These are phyloP conservation scores for Podospora bellae-mahoneyi DNA, from an alignment of 495 filamentous ascomycete genomes.

Conservation along the genomic window DNA sequence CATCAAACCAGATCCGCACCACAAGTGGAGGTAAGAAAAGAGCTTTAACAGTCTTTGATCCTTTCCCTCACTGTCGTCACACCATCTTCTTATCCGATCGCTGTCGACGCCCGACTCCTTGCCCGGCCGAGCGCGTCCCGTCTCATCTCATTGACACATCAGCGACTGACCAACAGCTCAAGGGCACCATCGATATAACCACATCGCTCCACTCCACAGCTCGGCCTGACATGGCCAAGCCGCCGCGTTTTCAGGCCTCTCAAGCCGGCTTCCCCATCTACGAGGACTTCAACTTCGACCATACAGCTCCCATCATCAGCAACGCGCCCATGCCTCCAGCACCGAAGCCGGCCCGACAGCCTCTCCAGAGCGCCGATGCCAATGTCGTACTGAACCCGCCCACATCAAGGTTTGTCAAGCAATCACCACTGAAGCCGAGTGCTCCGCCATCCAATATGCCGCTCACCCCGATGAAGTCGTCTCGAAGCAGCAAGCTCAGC, in stretches of 20 bases:
- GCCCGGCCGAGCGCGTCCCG: neutral
- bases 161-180: constrained; percentile 11
- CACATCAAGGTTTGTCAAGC: constrained; percentile 44
- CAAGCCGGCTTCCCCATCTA: constrained; percentile 58
- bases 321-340: constrained; percentile 52
- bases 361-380: constrained; percentile 49
- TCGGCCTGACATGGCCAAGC: constrained; percentile 42
- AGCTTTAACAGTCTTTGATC: constrained; percentile 10
- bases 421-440: constrained; percentile 56
- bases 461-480: constrained; percentile 44
- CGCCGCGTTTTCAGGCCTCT: constrained; percentile 58
- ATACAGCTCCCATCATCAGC: constrained; percentile 43
- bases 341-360: constrained; percentile 43
- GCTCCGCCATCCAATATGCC: constrained; percentile 38
- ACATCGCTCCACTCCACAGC: neutral
- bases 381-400: constrained; percentile 58
- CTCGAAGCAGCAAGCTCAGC: constrained; percentile 50
- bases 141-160: neutral
- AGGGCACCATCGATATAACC: constrained; percentile 5
- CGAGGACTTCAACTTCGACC: constrained; percentile 56
- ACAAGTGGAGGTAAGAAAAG: constrained; percentile 22
- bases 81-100: neutral
- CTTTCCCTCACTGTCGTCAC: constrained; percentile 9
- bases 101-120: neutral
- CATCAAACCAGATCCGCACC: constrained; percentile 24